Conservation (phyloP, 2,329 filamentous ascomycete species). For the Cytospora chrysosperma region DNA sequence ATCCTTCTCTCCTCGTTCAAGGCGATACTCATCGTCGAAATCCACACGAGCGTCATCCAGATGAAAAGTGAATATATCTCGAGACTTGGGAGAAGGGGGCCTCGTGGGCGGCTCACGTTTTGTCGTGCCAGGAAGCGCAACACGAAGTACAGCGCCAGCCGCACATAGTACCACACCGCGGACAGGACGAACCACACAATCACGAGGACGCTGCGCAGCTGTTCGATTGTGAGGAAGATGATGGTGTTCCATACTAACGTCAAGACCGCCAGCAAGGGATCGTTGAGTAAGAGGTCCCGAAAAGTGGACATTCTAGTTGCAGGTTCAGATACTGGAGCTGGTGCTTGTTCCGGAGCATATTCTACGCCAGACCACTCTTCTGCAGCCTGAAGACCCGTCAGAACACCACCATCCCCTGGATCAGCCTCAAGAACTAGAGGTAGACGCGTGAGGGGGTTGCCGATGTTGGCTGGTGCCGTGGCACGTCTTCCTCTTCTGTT, state of each 20-base stretch:
- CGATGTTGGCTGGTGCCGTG: background rate
- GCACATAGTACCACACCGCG: background rate
- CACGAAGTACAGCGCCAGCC: background rate
- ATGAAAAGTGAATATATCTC: slow-evolving; percentile 1
- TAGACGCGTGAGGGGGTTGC: background rate
- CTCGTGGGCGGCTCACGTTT: background rate
- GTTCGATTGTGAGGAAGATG: background rate
- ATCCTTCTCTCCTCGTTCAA: slow-evolving; percentile 28
- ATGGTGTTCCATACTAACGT: background rate
- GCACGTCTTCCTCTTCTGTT: background rate
- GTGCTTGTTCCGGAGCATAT: background rate
- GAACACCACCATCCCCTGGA: background rate
- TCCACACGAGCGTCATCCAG: slow-evolving; percentile 9
- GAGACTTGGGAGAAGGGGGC: background rate
- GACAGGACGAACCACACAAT: background rate
- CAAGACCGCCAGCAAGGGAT: background rate
- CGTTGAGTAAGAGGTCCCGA: background rate
- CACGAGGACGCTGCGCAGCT: background rate
- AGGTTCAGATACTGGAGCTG: background rate
- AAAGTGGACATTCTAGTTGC: background rate
- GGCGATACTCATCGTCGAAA: slow-evolving; percentile 24
- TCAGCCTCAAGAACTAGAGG: background rate
- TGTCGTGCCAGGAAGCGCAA: background rate
- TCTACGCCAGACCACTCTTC: background rate
- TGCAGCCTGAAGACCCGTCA: background rate